Percentiles rank a stretch among this genome's conserved stretches.
phyloP scores from a whole-genome alignment of 2,329 filamentous ascomycete genomes.

The Ilyonectria sp. region DNA sequence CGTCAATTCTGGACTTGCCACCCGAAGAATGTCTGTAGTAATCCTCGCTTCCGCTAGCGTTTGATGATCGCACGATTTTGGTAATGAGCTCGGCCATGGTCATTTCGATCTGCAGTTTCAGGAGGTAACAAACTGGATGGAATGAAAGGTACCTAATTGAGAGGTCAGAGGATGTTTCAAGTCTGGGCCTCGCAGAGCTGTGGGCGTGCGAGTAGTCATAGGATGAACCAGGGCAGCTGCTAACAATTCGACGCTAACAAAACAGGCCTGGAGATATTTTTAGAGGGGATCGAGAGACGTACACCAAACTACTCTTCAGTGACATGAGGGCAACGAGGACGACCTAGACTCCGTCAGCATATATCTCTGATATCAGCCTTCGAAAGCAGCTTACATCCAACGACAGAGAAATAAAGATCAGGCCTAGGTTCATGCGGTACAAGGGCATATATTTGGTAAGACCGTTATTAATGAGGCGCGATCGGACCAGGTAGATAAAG shows the following conservation, averaged over 20 bases:
- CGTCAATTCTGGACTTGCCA: constrained; percentile 2
- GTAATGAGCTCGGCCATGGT: constrained; percentile 65
- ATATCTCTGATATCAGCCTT: accelerated
- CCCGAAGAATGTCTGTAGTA: constrained; percentile 30
- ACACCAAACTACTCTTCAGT: constrained; percentile 47
- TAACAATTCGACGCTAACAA: neutral
- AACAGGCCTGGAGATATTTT: neutral
- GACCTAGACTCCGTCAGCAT: constrained; percentile 27
- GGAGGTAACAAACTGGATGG: constrained; percentile 64
- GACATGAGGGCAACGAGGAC: constrained; percentile 49
- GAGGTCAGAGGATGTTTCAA: neutral
- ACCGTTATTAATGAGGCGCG: constrained; percentile 61
- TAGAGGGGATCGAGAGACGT: neutral
- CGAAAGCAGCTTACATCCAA: constrained; percentile 39
- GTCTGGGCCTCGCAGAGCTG: too few relatives aligned
- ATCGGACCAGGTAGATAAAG: constrained; percentile 63
- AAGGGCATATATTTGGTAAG: constrained; percentile 64
- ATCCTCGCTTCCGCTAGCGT: constrained; percentile 12
- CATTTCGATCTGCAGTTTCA: constrained; percentile 67
- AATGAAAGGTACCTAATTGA: constrained; percentile 47
- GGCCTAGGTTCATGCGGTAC: constrained; percentile 51
- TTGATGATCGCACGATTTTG: constrained; percentile 46
- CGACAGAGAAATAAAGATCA: constrained; percentile 46
- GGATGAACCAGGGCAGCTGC: neutral
- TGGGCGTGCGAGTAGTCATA: too few relatives aligned